Conservation (phyloP, 2,329 filamentous ascomycete genomes). For the Ophiostoma novo-ulmi region DNA sequence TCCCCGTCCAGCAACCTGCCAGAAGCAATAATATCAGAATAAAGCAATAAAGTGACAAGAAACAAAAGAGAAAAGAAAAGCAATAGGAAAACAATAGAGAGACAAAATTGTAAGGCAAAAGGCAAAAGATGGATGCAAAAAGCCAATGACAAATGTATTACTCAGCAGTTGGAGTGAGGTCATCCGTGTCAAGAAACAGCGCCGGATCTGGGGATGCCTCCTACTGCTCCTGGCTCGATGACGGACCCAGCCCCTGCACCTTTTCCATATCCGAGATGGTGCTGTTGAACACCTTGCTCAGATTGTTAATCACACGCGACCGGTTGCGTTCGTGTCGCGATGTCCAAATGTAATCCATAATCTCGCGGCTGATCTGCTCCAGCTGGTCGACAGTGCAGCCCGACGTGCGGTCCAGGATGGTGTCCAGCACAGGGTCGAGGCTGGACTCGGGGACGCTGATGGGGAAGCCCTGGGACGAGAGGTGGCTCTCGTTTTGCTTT, state of each 20-base stretch:
- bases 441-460: slow-evolving; percentile 45
- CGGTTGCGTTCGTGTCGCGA: slow-evolving; percentile 78
- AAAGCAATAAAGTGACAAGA: not conserved
- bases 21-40: not conserved
- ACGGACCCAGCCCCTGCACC: slow-evolving; percentile 41
- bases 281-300: slow-evolving; percentile 69
- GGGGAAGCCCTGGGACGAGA: slow-evolving; percentile 43
- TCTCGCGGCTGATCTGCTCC: slow-evolving; percentile 82
- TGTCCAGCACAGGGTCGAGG: slow-evolving; percentile 54
- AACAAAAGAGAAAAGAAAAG: not conserved
- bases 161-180: not conserved
- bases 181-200: not conserved
- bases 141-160: no score
- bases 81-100: not conserved
- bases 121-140: not conserved
- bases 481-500: slow-evolving; percentile 33
- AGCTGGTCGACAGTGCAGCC: slow-evolving; percentile 88
- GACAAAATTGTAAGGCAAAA: not conserved
- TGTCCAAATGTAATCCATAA: slow-evolving; percentile 89
- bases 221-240: slow-evolving; percentile 40
- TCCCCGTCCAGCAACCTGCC: slow-evolving; percentile 1
- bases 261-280: slow-evolving; percentile 63
- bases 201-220: no score
- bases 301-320: slow-evolving; percentile 53
- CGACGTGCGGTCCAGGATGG: slow-evolving; percentile 62